Percentiles rank a stretch among this genome's conserved stretches.
phyloP scores from a whole-genome alignment of 2,329 filamentous ascomycete species.

The Aureobasidium uvarum region DNA sequence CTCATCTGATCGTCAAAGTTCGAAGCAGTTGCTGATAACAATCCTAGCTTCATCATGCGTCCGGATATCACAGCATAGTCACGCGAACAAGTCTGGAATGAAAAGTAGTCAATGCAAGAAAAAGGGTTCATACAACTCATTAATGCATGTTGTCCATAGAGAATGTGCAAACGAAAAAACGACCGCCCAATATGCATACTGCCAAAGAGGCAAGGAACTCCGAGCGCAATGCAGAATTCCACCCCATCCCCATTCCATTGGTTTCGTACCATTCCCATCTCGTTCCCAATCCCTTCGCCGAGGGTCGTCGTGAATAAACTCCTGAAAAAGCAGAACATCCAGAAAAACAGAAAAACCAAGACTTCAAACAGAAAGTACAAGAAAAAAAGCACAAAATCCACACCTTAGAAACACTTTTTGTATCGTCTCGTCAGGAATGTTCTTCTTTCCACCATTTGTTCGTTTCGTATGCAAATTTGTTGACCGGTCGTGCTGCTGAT shows the following conservation, averaged over 20 bases:
- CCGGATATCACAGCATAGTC: neutral
- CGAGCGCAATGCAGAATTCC: slow-evolving; percentile 13
- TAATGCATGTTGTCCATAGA: slow-evolving; percentile 22
- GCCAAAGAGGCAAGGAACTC: slow-evolving; percentile 9
- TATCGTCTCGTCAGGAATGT: neutral
- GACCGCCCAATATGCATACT: slow-evolving; percentile 20
- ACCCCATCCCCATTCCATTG: slow-evolving; percentile 8
- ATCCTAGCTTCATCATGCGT: neutral
- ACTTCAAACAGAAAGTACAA: slow-evolving; percentile 7
- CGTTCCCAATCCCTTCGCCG: slow-evolving; percentile 3
- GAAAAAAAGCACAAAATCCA: slow-evolving; percentile 13
- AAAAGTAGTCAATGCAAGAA: neutral
- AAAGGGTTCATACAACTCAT: slow-evolving; percentile 22
- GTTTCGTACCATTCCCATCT: slow-evolving; percentile 14
- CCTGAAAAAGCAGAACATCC: slow-evolving; percentile 13
- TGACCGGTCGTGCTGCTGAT: slow-evolving; percentile 9
- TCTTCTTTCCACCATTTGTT: slow-evolving; percentile 22
- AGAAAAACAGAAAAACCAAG: slow-evolving; percentile 8
- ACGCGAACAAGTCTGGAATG: neutral
- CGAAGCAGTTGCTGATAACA: neutral
- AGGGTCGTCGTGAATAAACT: slow-evolving; percentile 1
- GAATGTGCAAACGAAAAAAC: slow-evolving; percentile 9
- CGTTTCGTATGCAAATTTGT: slow-evolving; percentile 20
- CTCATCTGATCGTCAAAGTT: neutral
- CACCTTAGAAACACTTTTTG: slow-evolving; percentile 24